Percentiles rank a stretch among this genome's conserved stretches.
Conservation (phyloP, 1,284 basidiomycete species). For the Sporisorium scitamineum region DNA sequence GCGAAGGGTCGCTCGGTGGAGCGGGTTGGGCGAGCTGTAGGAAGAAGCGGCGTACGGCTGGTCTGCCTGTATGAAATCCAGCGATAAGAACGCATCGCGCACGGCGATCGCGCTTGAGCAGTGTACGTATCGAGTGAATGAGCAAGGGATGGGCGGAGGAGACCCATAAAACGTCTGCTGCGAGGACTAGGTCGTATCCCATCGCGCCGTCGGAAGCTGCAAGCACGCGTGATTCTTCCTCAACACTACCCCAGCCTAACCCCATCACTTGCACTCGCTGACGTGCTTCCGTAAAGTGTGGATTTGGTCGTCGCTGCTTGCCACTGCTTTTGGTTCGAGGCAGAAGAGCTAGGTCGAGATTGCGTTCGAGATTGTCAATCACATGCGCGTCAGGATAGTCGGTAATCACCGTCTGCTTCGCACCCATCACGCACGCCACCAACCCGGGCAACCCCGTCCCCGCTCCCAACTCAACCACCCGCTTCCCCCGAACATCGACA, state of each 20-base stretch:
- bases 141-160: constrained; percentile 59
- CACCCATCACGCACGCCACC: constrained; percentile 50
- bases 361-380: constrained; percentile 35
- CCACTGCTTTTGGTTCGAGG: background rate
- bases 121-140: constrained; percentile 52
- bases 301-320: constrained; percentile 1
- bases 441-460: constrained; percentile 61
- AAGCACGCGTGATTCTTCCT: constrained; percentile 18
- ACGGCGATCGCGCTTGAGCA: constrained; percentile 35
- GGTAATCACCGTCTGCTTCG: constrained; percentile 40
- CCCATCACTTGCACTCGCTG: constrained; percentile 24
- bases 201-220: background rate
- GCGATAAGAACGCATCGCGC: constrained; percentile 58
- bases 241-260: constrained; percentile 41
- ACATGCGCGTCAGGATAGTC: constrained; percentile 52
- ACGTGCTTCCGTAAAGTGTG: constrained; percentile 19
- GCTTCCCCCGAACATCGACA: constrained; percentile 46
- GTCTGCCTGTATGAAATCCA: constrained; percentile 65
- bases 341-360: constrained; percentile 31
- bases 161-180: constrained; percentile 66
- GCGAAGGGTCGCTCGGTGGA: background rate
- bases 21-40: constrained; percentile 24
- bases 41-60: constrained; percentile 61
- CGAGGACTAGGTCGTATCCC: constrained; percentile 54
- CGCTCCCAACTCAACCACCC: constrained; percentile 60